Base-by-base conservation (phyloP, 2,329 filamentous ascomycete species). In the Hymenoscyphus infarciens region DNA sequence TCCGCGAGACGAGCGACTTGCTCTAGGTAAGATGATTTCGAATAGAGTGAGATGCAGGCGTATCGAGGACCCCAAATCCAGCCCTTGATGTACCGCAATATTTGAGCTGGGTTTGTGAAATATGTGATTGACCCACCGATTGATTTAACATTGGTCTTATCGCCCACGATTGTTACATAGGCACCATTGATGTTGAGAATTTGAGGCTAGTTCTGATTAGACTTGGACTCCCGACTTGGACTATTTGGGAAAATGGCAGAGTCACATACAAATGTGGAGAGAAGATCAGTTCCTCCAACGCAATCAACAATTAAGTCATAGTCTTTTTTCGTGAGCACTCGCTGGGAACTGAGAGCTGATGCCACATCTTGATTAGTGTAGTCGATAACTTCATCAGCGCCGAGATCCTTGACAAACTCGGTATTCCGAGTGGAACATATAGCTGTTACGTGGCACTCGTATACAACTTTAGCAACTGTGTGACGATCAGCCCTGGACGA, bases 241-340 rank as follows among this genome's bases (percentile, higher is more conserved):
- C 39, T n/a, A 11, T n/a, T 49, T 42, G 29, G 31, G 19, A 4
- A 19, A 16, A 29, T 11, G 10, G 15, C 5, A 31, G 29, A 25
- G 49, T 11, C 13, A 65, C 61, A 39, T 66, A 70, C 70, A 63
- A 72, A 70, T 45, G 42, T 42, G 3, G 63, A 49, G 31, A 72
- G 56, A 8, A 72, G 57, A 13, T 72, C 71, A 5, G 62, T 71
- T 11, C 77, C 73, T 7, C 80, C 80, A 42, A 78, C 72, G 59
- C 71, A 73, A 57, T 73, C 70, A 53, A 72, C 61, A 4, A 73
- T 29, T 3, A 73, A 61, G 57, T 72, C 71, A 25, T 62, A 69
- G 22, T 66, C 56, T 31, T 59, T 31, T 25, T 38, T 55, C 11
- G 45, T 25, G 25, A 27, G 15, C 27, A 53, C 35, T 27, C 56